Conservation (phyloP, 768 basidiomycete genomes). For the Trametes maxima region DNA sequence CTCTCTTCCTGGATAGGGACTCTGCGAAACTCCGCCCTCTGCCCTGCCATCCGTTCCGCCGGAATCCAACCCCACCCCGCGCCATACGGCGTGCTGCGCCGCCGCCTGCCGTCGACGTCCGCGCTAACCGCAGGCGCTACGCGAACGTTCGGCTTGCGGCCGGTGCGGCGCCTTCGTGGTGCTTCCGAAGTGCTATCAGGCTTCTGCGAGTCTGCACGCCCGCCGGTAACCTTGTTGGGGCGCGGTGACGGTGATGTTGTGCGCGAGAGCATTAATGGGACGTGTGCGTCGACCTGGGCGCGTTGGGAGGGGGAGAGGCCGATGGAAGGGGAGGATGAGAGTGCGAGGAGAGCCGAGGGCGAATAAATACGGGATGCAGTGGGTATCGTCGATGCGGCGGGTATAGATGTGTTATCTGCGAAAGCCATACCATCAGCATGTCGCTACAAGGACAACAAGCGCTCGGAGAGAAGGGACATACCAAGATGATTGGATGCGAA, state of each 20-base stretch:
- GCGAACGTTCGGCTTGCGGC: conserved; percentile 20
- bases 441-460: neutral
- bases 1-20: neutral
- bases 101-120: conserved; percentile 23
- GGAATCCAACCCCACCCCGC: conserved; percentile 22
- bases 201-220: neutral
- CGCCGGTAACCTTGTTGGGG: conserved; percentile 1
- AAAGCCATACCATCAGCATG: neutral
- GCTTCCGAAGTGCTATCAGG: neutral
- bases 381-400: conserved; percentile 24
- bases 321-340: conserved; percentile 23
- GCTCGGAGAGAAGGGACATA: neutral
- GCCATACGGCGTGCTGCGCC: conserved; percentile 20
- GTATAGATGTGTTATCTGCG: neutral
- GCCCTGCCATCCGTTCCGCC: conserved; percentile 1
- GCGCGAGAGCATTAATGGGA: conserved; percentile 19
- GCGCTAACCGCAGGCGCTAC: conserved; percentile 1
- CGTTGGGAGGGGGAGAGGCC: conserved; percentile 24
- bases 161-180: conserved; percentile 22
- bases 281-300: conserved; percentile 16
- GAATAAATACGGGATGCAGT: conserved; percentile 23
- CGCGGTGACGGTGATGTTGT: neutral
- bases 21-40: conserved; percentile 7
- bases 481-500: neutral
- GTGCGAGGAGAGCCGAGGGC: conserved; percentile 25